These are phyloP conservation scores for Chaetomium globosum DNA, from an alignment of 2,329 filamentous ascomycete genomes.

Conservation along the genomic window DNA sequence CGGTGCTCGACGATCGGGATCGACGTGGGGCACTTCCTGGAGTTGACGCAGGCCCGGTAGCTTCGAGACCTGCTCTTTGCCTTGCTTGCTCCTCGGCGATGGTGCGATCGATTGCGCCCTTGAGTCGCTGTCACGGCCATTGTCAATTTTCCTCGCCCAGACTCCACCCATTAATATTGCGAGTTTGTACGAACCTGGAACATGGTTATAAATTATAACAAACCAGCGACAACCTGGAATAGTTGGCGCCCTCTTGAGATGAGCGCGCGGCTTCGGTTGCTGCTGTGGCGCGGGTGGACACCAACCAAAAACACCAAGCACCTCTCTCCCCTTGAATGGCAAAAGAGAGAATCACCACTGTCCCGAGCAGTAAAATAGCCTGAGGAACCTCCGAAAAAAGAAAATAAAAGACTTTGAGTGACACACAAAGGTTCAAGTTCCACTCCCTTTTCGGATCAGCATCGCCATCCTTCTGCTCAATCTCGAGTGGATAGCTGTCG, in stretches of 20 bases:
- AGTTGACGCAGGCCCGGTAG: constrained; percentile 50
- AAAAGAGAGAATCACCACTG: background rate
- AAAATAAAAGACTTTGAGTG: background rate
- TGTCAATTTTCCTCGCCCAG: constrained; percentile 15
- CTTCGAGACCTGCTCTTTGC: constrained; percentile 55
- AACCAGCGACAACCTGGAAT: background rate
- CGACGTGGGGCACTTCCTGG: constrained; percentile 49
- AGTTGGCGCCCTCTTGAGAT: background rate
- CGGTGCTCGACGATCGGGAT: constrained; percentile 44
- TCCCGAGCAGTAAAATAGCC: background rate
- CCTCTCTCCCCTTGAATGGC: background rate
- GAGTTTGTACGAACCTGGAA: constrained; percentile 38
- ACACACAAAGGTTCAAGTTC: background rate
- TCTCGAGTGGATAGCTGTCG: constrained; percentile 11
- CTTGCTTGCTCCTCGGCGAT: constrained; percentile 91
- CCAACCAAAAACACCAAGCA: background rate
- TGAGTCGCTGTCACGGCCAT: constrained; percentile 63
- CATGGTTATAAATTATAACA: constrained; percentile 34
- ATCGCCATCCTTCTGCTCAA: constrained; percentile 5
- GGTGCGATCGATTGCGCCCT: constrained; percentile 80
- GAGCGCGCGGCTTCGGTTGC: constrained; percentile 5
- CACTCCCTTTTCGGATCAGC: background rate
- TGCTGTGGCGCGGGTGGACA: background rate
- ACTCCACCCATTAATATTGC: background rate
- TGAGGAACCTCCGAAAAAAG: background rate